A percentile compares a stretch with the other conserved stretches of the same genome.
These are phyloP conservation scores for Amylocystis lapponica DNA, from an alignment of 768 basidiomycete species.

Conservation along the genomic window DNA sequence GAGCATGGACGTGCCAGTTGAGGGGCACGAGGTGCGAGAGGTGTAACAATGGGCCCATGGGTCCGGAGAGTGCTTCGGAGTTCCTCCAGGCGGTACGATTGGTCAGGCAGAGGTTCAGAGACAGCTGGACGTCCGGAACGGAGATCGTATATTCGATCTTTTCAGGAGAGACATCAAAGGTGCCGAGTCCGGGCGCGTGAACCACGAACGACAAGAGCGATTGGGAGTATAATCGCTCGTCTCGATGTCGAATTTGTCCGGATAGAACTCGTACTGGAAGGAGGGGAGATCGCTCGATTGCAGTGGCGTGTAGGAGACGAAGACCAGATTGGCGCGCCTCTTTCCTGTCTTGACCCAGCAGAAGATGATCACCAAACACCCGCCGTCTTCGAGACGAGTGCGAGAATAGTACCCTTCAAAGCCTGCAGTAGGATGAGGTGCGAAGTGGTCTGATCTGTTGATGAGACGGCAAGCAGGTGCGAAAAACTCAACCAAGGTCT, in stretches of 20 bases:
- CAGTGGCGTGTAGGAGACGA: slow-evolving; percentile 13
- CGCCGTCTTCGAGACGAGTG: slow-evolving; percentile 17
- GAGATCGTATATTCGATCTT: slow-evolving; percentile 13
- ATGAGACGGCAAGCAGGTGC: too few relatives aligned
- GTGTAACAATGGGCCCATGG: slow-evolving; percentile 17
- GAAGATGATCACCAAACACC: slow-evolving; percentile 19
- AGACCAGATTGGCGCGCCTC: slow-evolving; percentile 15
- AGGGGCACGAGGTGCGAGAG: slow-evolving; percentile 17
- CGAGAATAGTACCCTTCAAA: slow-evolving; percentile 24
- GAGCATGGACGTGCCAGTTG: slow-evolving; percentile 23
- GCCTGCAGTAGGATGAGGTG: slow-evolving; percentile 13
- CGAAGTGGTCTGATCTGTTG: slow-evolving; percentile 14
- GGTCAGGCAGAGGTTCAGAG: slow-evolving; percentile 11
- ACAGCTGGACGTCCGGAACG: slow-evolving; percentile 7
- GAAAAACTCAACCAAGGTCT: background rate
- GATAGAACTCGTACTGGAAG: slow-evolving; percentile 20
- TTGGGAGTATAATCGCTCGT: background rate
- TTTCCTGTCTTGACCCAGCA: slow-evolving; percentile 20
- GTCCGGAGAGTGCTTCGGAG: slow-evolving; percentile 9
- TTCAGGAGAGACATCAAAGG: slow-evolving; percentile 10
- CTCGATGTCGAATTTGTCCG: slow-evolving; percentile 9
- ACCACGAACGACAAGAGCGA: slow-evolving; percentile 11
- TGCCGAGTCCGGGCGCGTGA: slow-evolving; percentile 12
- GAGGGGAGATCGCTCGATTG: background rate
- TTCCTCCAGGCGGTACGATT: slow-evolving; percentile 13